phyloP scores from a whole-genome alignment of 176 grass and related monocot species.

The Pharus latifolius region DNA sequence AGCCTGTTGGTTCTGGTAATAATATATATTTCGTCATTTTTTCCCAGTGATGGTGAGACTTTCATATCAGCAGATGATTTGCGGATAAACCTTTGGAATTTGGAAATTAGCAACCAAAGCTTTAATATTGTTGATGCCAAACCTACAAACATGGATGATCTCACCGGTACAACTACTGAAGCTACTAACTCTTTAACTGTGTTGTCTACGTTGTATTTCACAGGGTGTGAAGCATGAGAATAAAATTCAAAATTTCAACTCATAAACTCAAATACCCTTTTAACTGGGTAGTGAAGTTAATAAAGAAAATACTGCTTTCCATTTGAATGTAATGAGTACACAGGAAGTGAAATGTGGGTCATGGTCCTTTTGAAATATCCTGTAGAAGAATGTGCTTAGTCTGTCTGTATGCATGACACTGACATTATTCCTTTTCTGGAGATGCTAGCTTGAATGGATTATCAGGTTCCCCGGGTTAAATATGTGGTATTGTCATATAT shows the following conservation, averaged over 20 bases:
- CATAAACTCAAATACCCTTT: too few relatives aligned
- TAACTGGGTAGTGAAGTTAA: too few relatives aligned
- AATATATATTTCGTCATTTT: constrained; percentile 9
- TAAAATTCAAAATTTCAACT: neutral
- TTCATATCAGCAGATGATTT: constrained; percentile 95
- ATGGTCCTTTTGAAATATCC: neutral
- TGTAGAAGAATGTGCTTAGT: neutral
- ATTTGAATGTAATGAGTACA: neutral
- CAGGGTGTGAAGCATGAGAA: neutral
- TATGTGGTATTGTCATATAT: constrained; percentile 19
- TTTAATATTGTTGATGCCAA: constrained; percentile 93
- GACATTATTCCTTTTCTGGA: too few relatives aligned
- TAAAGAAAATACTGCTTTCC: neutral
- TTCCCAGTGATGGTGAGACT: constrained; percentile 62
- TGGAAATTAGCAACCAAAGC: constrained; percentile 87
- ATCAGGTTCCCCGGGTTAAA: too few relatives aligned
- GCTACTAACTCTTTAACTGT: constrained; percentile 14
- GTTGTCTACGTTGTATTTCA: neutral
- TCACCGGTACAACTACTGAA: constrained; percentile 52
- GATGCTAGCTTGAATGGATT: too few relatives aligned
- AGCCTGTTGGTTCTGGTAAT: constrained; percentile 21
- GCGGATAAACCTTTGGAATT: constrained; percentile 90
- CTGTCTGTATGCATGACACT: too few relatives aligned
- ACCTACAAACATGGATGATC: constrained; percentile 88
- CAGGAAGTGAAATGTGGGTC: neutral